These are phyloP conservation scores for Sphaerobolus stellatus DNA, from an alignment of 1,284 basidiomycete species.

Conservation along the genomic window DNA sequence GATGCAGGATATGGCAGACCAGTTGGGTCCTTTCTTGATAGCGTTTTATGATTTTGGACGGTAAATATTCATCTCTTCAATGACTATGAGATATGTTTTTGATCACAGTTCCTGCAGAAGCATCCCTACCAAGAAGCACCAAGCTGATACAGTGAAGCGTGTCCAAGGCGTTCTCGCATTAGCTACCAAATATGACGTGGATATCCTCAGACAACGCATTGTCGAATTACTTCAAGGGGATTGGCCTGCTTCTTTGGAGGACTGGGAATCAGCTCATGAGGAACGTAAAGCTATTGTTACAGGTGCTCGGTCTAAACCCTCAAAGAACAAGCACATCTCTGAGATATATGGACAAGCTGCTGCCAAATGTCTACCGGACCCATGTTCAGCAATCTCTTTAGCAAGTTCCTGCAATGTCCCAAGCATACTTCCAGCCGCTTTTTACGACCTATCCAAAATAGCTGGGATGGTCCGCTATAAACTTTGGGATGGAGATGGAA, in stretches of 20 bases:
- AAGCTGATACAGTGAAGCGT: slow-evolving; percentile 32
- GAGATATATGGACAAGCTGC: no score
- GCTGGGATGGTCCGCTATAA: no score
- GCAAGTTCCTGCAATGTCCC: slow-evolving; percentile 14
- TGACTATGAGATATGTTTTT: no score
- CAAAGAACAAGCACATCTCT: no score
- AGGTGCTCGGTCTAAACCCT: no score
- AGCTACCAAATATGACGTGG: slow-evolving; percentile 16
- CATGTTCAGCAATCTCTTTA: slow-evolving; percentile 21
- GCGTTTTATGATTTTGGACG: neutral
- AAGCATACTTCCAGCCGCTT: slow-evolving; percentile 31
- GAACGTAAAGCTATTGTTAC: no score
- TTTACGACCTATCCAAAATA: slow-evolving; percentile 35
- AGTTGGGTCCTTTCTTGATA: neutral
- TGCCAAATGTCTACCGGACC: no score
- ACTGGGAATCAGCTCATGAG: slow-evolving; percentile 25
- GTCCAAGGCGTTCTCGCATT: slow-evolving; percentile 12
- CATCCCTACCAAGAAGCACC: slow-evolving; percentile 25
- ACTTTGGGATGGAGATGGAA: no score
- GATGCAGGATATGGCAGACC: neutral
- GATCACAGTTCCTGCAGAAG: neutral
- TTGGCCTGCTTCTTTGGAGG: slow-evolving; percentile 17
- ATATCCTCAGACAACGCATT: slow-evolving; percentile 11
- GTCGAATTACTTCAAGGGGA: slow-evolving; percentile 14
- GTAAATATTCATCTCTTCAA: no score